Evolutionary conservation across 805 yeast genomes (phyloP).

Genomic region (Starmera caribaea): DNA sequence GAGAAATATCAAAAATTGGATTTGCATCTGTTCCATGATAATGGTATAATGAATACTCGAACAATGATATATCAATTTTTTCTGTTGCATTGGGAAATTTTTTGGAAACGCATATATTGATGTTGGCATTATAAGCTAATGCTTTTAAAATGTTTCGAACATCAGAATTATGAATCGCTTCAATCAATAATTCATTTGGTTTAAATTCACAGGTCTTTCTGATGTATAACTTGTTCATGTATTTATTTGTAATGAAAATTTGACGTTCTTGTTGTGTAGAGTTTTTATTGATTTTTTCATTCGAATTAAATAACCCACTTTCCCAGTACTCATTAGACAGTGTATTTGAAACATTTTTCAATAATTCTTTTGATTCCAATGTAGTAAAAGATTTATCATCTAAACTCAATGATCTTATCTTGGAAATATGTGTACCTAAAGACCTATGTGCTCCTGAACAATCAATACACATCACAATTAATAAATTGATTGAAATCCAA

Average conservation of each 20-base stretch:
- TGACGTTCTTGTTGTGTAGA: constrained; percentile 39
- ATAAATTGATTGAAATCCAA: constrained; percentile 75
- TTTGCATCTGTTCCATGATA: constrained; percentile 18
- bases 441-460: constrained; percentile 88
- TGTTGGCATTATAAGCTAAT: constrained; percentile 40
- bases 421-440: constrained; percentile 73
- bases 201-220: constrained; percentile 4
- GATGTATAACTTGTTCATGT: constrained; percentile 42
- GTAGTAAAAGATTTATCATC: constrained; percentile 50
- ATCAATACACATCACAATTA: constrained; percentile 68
- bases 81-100: constrained; percentile 5
- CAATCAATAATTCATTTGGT: constrained; percentile 32
- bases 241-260: constrained; percentile 57
- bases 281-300: constrained; percentile 21
- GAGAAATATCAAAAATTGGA: constrained; percentile 41
- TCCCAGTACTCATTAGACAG: constrained; percentile 56
- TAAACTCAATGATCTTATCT: constrained; percentile 66
- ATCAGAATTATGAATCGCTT: constrained; percentile 42
- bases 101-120: constrained; percentile 29
- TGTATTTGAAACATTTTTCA: constrained; percentile 47
- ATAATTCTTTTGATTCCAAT: constrained; percentile 46
- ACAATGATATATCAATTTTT: constrained; percentile 20
- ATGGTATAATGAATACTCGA: constrained; percentile 48
- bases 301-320: constrained; percentile 16
- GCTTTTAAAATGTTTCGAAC: constrained; percentile 32